These are phyloP conservation scores for Besnoitia besnoiti DNA, from an alignment of 169 alveolate species.

Conservation along the genomic window DNA sequence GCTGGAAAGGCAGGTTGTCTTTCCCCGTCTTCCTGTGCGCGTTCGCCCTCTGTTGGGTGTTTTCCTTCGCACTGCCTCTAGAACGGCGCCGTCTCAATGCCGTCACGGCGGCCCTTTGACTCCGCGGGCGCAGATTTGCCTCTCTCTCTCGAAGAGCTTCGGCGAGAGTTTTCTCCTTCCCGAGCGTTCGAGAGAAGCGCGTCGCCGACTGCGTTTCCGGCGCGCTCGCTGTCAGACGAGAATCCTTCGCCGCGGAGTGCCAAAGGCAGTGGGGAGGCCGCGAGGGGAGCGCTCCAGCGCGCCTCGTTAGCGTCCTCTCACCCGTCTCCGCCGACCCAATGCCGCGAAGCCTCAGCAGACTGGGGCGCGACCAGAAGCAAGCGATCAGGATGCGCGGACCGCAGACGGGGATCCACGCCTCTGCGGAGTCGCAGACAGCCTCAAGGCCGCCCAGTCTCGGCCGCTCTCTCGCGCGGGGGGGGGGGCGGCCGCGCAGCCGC, in stretches of 20 bases:
- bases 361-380: background rate
- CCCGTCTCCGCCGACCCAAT: background rate
- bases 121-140: background rate
- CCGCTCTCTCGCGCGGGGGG: background rate
- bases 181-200: background rate
- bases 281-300: background rate
- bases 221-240: background rate
- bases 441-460: background rate
- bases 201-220: background rate
- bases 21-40: no score
- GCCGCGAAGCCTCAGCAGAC: background rate
- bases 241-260: background rate
- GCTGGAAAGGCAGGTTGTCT: no score
- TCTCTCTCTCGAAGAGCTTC: background rate
- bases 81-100: background rate
- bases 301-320: background rate
- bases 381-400: background rate
- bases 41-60: no score
- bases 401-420: background rate
- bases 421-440: background rate
- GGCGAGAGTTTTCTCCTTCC: background rate
- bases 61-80: background rate
- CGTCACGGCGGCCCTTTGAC: background rate
- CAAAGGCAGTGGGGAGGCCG: background rate
- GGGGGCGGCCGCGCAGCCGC: background rate